These are phyloP conservation scores for Chaetomium cochliodes DNA, from an alignment of 495 filamentous ascomycete genomes.

Conservation along the genomic window DNA sequence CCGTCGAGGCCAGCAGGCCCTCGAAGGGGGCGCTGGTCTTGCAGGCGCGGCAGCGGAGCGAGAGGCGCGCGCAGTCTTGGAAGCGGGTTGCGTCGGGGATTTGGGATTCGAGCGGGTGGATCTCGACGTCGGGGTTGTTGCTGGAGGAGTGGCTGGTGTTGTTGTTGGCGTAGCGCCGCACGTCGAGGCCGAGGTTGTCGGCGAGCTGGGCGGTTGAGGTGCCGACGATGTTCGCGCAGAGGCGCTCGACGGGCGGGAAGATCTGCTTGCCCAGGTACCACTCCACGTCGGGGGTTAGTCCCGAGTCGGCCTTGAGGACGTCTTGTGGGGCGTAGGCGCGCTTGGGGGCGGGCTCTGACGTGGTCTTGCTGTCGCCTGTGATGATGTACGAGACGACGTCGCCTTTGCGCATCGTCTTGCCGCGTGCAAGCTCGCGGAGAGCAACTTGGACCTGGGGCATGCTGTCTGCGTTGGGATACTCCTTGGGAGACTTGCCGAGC, in stretches of 20 bases:
- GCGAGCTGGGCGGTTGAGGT: slow-evolving; percentile 86
- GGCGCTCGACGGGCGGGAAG: slow-evolving; percentile 95
- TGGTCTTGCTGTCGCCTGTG: slow-evolving; percentile 70
- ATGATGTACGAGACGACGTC: slow-evolving; percentile 96
- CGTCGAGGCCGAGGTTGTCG: slow-evolving; percentile 89
- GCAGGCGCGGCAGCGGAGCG: slow-evolving; percentile 78
- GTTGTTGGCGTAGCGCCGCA: slow-evolving; percentile 67
- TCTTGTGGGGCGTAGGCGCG: slow-evolving; percentile 85
- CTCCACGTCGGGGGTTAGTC: slow-evolving; percentile 80
- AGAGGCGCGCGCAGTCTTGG: slow-evolving; percentile 69
- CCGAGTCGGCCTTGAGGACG: slow-evolving; percentile 70
- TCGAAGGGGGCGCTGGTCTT: slow-evolving; percentile 68
- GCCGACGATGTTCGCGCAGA: slow-evolving; percentile 91
- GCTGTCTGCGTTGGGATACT: slow-evolving; percentile 86
- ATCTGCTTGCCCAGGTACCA: slow-evolving; percentile 99
- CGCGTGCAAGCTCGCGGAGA: slow-evolving; percentile 78
- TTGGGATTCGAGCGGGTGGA: slow-evolving; percentile 88
- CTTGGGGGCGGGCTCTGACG: slow-evolving; percentile 74
- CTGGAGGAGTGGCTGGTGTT: slow-evolving; percentile 29
- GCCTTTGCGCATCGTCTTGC: slow-evolving; percentile 82
- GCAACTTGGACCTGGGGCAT: slow-evolving; percentile 99
- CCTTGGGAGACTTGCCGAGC: slow-evolving; percentile 87
- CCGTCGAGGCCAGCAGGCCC: slow-evolving; percentile 59
- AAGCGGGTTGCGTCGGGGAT: slow-evolving; percentile 87
- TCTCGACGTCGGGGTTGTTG: slow-evolving; percentile 59